Base-by-base conservation (phyloP, 352 stramenopile genomes). In the Phytophthora hibernalis region DNA sequence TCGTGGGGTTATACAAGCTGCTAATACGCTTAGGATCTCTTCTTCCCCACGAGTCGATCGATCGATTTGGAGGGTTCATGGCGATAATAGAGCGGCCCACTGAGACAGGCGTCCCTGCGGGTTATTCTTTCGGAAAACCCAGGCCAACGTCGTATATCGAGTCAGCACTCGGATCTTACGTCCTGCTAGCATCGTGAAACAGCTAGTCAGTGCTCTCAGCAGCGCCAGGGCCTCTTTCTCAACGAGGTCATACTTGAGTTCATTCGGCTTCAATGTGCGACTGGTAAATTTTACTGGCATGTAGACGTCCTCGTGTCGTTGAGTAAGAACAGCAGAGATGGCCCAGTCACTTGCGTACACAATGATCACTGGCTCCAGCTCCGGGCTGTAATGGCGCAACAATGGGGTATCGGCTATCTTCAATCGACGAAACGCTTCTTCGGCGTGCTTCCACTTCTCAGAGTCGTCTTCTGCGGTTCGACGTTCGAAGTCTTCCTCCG, bases 261-360 rank as follows among this genome's bases (percentile, higher is more conserved):
- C 65, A 37, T 60, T 67, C 1, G 26, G n/a, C 44, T 72, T 72
- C 16, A 72, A 24, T 1, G 50, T 56, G 0, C 56, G 56, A 20
- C 57, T 68, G 0, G 26, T 24, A 20, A 72, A 72, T 12, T 8
- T 49, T n/a, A 72, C 55, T 3, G 50, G 64, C 10, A 33, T 30
- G 15, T 42, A 59, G 1, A 57, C 12, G 0, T 53, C 56, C 5
- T 66, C 62, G 6, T 76, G 54, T 15, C 59, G 28, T 28, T 70
- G 61, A n/a, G 55, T 38, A 0, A 76, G 15, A 0, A 47, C 16
- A 2, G 28, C 51, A 7, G 53, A 58, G 9, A 76, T 49, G 2
- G 52, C 58, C 40, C 62, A 72, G 6, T 65, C 47, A 18, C 58
- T 67, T 0, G 53, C 55, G 33, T 70, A 68, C 12, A 69, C 18